Evolutionary conservation across 495 filamentous ascomycete genomes (phyloP).

Genomic region (Chaetomium tenue): DNA sequence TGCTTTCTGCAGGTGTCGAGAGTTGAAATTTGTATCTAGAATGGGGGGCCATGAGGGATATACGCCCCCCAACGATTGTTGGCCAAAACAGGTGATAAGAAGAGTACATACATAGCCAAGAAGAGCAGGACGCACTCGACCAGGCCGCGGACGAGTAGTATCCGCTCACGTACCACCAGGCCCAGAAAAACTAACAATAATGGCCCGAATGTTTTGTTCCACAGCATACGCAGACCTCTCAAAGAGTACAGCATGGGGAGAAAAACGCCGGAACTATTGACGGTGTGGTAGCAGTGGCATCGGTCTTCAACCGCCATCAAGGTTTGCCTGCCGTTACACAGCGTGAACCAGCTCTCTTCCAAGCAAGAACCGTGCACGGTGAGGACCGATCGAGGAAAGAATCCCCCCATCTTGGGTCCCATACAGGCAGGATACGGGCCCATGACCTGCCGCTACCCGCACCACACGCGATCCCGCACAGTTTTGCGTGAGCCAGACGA

Average conservation of each 20-base stretch:
- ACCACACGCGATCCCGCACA: too few species aligned
- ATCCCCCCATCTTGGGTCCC: too few species aligned
- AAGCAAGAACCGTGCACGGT: too few species aligned
- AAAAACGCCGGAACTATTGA: not conserved
- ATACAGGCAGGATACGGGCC: not conserved
- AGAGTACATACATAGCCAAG: not conserved
- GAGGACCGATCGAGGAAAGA: too few species aligned
- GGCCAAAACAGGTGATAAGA: not conserved
- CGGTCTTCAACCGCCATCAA: not conserved
- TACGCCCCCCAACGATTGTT: not conserved
- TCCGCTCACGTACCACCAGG: not conserved
- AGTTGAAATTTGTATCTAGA: not conserved
- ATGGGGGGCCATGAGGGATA: not conserved
- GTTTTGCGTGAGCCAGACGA: too few species aligned
- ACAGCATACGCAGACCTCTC: not conserved
- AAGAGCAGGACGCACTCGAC: not conserved
- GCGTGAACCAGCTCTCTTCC: not conserved
- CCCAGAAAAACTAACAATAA: not conserved
- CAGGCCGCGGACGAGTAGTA: not conserved
- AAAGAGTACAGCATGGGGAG: not conserved
- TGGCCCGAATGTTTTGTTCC: not conserved
- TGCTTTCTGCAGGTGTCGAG: not conserved
- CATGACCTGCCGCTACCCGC: too few species aligned
- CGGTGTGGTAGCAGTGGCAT: not conserved
- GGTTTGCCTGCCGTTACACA: not conserved